Evolutionary conservation across 345 rosid species (phyloP).

Genomic region (Hibiscus trionum): DNA sequence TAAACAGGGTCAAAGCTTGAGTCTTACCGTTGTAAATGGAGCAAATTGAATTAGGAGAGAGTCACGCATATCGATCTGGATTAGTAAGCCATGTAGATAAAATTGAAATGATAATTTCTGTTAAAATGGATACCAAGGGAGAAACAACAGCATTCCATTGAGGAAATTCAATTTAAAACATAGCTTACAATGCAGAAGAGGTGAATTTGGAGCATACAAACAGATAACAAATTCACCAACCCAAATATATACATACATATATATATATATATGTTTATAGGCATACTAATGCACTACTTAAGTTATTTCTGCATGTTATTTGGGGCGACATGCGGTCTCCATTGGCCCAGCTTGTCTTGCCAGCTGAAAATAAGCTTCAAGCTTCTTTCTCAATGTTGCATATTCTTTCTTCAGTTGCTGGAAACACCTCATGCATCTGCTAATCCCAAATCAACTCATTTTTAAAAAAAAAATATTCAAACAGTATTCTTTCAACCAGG

Average conservation of each 20-base stretch:
- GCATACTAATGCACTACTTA: no score
- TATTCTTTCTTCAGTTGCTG: constrained; percentile 84
- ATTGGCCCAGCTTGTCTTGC: constrained; percentile 77
- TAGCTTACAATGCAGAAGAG: not conserved
- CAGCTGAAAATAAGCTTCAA: constrained; percentile 82
- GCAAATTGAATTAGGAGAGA: no score
- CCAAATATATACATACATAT: not conserved
- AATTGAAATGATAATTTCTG: not conserved
- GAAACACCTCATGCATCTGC: constrained; percentile 67
- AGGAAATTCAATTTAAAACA: not conserved
- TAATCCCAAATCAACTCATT: no score
- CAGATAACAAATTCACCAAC: not conserved
- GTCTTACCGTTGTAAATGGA: no score
- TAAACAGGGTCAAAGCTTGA: no score
- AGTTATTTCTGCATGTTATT: constrained; percentile 16
- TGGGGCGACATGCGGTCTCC: constrained; percentile 50
- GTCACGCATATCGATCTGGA: no score
- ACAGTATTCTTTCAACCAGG: no score
- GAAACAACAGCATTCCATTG: not conserved
- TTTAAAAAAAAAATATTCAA: no score
- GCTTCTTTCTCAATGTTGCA: constrained; percentile 62
- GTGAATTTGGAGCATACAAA: not conserved
- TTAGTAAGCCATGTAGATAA: not conserved
- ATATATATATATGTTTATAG: not conserved
- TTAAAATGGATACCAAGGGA: no score